Evolutionary conservation across 2,329 filamentous ascomycete genomes (phyloP).

Genomic region (Neofusicoccum sp.): DNA sequence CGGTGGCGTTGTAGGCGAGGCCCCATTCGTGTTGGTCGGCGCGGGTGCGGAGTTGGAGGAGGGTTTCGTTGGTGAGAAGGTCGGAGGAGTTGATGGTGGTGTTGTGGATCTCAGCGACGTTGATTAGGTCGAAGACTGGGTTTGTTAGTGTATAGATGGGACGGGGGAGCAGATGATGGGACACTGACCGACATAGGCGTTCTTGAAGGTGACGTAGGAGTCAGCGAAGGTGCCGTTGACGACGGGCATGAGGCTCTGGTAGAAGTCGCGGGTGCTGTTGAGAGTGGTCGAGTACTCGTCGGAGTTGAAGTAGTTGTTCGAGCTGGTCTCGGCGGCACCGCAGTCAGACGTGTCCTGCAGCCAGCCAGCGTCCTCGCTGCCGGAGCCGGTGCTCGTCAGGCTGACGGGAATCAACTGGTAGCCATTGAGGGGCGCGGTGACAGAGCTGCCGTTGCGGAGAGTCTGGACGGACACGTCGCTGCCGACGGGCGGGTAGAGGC

Average conservation of each 20-base stretch:
- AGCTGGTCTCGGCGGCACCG: slow-evolving; percentile 58
- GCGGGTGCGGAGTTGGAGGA: slow-evolving; percentile 68
- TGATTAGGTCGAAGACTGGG: slow-evolving; percentile 62
- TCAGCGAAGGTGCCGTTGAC: slow-evolving; percentile 55
- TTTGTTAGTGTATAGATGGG: slow-evolving; percentile 7
- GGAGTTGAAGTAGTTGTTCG: slow-evolving; percentile 60
- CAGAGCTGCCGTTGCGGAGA: slow-evolving; percentile 69
- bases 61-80: slow-evolving; percentile 62
- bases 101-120: slow-evolving; percentile 66
- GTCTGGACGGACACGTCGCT: slow-evolving; percentile 55
- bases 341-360: slow-evolving; percentile 61
- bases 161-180: slow-evolving; percentile 9
- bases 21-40: slow-evolving; percentile 81
- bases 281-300: slow-evolving; percentile 52
- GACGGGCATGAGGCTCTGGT: slow-evolving; percentile 53
- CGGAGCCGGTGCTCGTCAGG: slow-evolving; percentile 59
- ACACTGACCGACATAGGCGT: slow-evolving; percentile 65
- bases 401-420: slow-evolving; percentile 84
- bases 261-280: slow-evolving; percentile 56
- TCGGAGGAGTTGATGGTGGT: slow-evolving; percentile 58
- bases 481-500: slow-evolving; percentile 79
- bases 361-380: slow-evolving; percentile 61
- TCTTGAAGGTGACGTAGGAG: slow-evolving; percentile 58
- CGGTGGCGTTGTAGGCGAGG: slow-evolving; percentile 73
- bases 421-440: slow-evolving; percentile 71